These are phyloP conservation scores for Scedosporium dehoogii DNA, from an alignment of 2,329 filamentous ascomycete genomes.

Conservation along the genomic window DNA sequence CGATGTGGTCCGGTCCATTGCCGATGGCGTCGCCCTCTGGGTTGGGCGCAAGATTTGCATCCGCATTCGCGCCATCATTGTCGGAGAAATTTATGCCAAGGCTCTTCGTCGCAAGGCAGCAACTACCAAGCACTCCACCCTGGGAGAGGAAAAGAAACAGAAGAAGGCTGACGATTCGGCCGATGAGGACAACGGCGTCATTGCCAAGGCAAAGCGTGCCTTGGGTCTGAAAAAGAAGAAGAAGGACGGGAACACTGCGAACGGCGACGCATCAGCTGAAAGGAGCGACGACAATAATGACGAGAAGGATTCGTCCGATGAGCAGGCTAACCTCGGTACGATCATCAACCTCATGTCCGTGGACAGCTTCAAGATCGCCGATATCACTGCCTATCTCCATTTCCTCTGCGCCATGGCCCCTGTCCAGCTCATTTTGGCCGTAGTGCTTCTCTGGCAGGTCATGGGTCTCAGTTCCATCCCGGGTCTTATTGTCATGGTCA, in stretches of 20 bases:
- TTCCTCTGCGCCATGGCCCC: slow-evolving; percentile 91
- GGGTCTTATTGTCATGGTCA: slow-evolving; percentile 79
- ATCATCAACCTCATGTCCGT: slow-evolving; percentile 99
- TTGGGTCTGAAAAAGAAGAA: slow-evolving; percentile 46
- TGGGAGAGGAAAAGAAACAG: slow-evolving; percentile 49
- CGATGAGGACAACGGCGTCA: slow-evolving; percentile 26
- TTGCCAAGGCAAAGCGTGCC: slow-evolving; percentile 42
- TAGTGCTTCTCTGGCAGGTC: slow-evolving; percentile 76
- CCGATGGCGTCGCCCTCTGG: slow-evolving; percentile 81
- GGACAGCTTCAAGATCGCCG: slow-evolving; percentile 96
- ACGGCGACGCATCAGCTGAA: slow-evolving; percentile 22
- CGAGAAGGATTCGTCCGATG: slow-evolving; percentile 37
- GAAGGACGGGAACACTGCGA: slow-evolving; percentile 14
- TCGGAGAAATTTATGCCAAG: slow-evolving; percentile 96
- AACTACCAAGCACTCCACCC: slow-evolving; percentile 61
- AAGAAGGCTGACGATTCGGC: slow-evolving; percentile 26
- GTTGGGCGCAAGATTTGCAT: slow-evolving; percentile 92
- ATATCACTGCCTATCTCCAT: slow-evolving; percentile 89
- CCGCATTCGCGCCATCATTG: slow-evolving; percentile 83
- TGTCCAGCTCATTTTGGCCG: slow-evolving; percentile 73
- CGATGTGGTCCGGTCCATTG: slow-evolving; percentile 70
- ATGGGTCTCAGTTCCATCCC: slow-evolving; percentile 90
- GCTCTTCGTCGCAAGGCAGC: slow-evolving; percentile 84
- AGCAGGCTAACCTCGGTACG: slow-evolving; percentile 87
- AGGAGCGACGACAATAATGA: slow-evolving; percentile 24